phyloP scores from a whole-genome alignment of 2,329 filamentous ascomycete genomes.

The Xylariaceae sp. region DNA sequence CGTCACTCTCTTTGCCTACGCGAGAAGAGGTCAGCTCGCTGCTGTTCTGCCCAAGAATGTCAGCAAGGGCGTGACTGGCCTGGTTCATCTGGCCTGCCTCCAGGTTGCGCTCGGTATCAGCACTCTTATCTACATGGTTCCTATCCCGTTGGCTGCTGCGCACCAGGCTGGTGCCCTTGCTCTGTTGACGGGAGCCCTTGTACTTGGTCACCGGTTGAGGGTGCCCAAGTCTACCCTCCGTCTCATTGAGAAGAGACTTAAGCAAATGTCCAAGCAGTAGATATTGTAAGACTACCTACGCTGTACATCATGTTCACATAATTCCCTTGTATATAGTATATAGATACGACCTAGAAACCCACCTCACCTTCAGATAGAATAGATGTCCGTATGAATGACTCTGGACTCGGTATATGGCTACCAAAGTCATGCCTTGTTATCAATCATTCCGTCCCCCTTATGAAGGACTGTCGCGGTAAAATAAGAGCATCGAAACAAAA shows the following conservation, averaged over 20 bases:
- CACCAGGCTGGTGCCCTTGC: constrained; percentile 90
- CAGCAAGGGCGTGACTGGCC: constrained; percentile 65
- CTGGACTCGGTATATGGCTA: neutral
- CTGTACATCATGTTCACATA: neutral
- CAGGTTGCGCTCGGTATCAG: constrained; percentile 85
- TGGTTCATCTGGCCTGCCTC: constrained; percentile 74
- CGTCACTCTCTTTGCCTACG: constrained; percentile 74
- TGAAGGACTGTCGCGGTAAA: no score
- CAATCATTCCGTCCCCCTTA: neutral
- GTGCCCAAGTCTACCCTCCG: constrained; percentile 61
- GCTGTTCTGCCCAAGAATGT: constrained; percentile 58
- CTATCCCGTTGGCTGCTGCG: constrained; percentile 76
- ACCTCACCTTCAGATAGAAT: neutral
- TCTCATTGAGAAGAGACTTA: constrained; percentile 50
- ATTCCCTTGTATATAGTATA: constrained; percentile 2
- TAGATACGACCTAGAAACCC: constrained; percentile 15
- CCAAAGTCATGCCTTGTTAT: neutral
- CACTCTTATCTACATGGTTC: constrained; percentile 91
- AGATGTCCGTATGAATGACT: neutral
- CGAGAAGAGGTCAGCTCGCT: constrained; percentile 57
- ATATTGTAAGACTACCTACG: neutral
- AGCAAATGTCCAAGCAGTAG: constrained; percentile 21
- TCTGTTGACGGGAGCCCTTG: constrained; percentile 72
- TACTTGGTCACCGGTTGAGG: constrained; percentile 73
- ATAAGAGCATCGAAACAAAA: no score